Conservation (phyloP, 371 early-diverging fungal species). For the Actinomucor elegans region DNA sequence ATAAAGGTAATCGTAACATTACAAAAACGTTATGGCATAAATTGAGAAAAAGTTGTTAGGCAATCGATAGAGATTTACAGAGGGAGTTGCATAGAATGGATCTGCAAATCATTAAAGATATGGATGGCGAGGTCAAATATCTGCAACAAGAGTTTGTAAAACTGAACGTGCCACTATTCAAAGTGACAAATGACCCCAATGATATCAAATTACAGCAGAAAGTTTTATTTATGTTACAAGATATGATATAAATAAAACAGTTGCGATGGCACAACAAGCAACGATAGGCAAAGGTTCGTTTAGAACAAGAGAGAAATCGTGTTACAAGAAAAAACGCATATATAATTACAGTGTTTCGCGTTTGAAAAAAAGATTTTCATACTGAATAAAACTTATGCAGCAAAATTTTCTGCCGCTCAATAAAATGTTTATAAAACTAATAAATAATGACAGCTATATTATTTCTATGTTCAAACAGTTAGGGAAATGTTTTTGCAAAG, state of each 20-base stretch:
- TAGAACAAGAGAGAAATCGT: too few relatives aligned
- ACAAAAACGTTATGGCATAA: not conserved
- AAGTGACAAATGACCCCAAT: conserved; percentile 22
- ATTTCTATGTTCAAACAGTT: too few relatives aligned
- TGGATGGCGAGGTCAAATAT: conserved; percentile 30
- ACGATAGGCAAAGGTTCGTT: too few relatives aligned
- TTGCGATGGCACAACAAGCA: too few relatives aligned
- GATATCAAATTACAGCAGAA: conserved; percentile 40
- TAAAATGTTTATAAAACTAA: too few relatives aligned
- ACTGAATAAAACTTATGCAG: too few relatives aligned
- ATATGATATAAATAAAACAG: conserved; percentile 30
- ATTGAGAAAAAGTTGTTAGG: conserved; percentile 2
- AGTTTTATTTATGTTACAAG: conserved; percentile 37
- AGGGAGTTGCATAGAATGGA: conserved; percentile 33
- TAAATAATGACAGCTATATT: too few relatives aligned
- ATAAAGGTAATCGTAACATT: conserved; percentile 1
- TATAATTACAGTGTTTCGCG: too few relatives aligned
- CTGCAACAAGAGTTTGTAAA: conserved; percentile 32
- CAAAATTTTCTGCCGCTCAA: too few relatives aligned
- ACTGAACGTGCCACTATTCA: conserved; percentile 44
- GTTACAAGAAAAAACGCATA: too few relatives aligned
- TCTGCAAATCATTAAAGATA: conserved; percentile 30
- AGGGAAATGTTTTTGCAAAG: too few relatives aligned
- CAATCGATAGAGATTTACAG: conserved; percentile 21
- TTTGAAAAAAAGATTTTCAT: too few relatives aligned